Base-by-base conservation (phyloP, 495 filamentous ascomycete genomes). In the Thermothielavioides terrestris region DNA sequence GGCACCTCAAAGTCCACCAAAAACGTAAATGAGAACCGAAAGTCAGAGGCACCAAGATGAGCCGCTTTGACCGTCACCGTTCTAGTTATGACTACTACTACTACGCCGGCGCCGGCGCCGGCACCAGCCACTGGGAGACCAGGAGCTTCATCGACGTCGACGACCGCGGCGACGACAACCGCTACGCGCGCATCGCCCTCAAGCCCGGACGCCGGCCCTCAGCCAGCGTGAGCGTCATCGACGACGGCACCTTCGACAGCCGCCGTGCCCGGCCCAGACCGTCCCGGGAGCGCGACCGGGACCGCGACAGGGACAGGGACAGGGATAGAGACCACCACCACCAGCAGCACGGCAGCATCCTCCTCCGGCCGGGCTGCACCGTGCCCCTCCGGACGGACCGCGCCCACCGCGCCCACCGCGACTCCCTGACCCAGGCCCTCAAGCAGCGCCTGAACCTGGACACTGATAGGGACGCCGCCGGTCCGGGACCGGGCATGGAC, bases 191-290 rank as follows among this genome's bases (percentile, higher is more conserved):
- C 40, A 32, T 10, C 17, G 22, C 15, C 12, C 28, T 30, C 36
- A 23, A 14, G 17, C 6, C 22, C 38, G 15, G 21, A 22, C 46
- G 18, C 27, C 22, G 43, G 15, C n/a, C 49, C 6, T 34, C 50
- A 21, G 52, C 52, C 39, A 54, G 26, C 39, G 52, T 54, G 10
- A 54, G 26, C 39, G 52, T 54, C 14, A 45, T 48, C 52, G 45
- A 38, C 44, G 39, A 54, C 22, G 30, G 32, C 37, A 50, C 50
- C 15, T 18, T 43, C 15, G 27, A 17, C 35, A 37, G 32, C 31
- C 21, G 43, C 22, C 49, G 12, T 40, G 34, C 36, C 30, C 34
- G 38, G 11, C 21, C 37, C 35, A 32, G 27, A 21, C 23, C 15
- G 4, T n/a, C 37, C 15, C 22, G 40, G 8, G 48, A 44, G 8